A percentile compares a stretch with the other conserved stretches of the same genome.
phyloP scores from a whole-genome alignment of 768 basidiomycete genomes.

The Mrakia hoshinonis region DNA sequence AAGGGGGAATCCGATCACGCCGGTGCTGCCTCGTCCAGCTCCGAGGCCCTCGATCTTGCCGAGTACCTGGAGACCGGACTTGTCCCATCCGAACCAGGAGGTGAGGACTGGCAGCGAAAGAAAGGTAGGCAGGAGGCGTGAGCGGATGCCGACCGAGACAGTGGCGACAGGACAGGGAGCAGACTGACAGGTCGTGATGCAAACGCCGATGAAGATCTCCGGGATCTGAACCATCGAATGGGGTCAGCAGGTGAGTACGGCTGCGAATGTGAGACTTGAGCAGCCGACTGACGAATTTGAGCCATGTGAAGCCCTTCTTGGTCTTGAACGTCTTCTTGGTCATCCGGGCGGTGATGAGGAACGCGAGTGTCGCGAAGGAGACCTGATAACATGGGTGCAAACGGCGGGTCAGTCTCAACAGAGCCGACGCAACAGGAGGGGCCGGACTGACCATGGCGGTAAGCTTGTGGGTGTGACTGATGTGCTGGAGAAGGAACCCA shows the following conservation, averaged over 20 bases:
- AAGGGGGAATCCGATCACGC: constrained; percentile 57
- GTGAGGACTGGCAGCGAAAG: constrained; percentile 52
- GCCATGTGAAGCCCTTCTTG: constrained; percentile 49
- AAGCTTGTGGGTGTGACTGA: constrained; percentile 47
- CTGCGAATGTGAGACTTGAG: no score
- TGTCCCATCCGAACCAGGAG: constrained; percentile 62
- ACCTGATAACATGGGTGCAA: constrained; percentile 7
- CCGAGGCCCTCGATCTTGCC: constrained; percentile 54
- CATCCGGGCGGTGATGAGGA: constrained; percentile 55
- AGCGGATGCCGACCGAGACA: not conserved
- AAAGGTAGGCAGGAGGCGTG: not conserved
- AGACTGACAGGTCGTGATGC: constrained; percentile 65
- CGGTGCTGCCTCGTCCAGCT: not conserved
- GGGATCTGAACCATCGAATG: no score
- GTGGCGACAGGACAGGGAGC: constrained; percentile 6
- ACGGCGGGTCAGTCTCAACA: not conserved
- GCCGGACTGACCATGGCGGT: constrained; percentile 54
- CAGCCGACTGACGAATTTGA: constrained; percentile 73
- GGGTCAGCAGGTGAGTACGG: no score
- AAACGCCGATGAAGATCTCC: constrained; percentile 81
- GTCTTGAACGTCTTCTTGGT: constrained; percentile 35
- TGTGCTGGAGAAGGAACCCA: constrained; percentile 58
- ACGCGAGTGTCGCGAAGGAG: constrained; percentile 59
- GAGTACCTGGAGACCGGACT: constrained; percentile 70
- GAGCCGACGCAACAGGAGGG: not conserved